A percentile compares a stretch with the other conserved stretches of the same genome.
Conservation (phyloP, 164 flowering plant genomes). For the Vitis vinifera region ASM3070453v1 NC_081811.1:7912501-7913000, state of each 20-base stretch:
- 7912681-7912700: constrained; percentile 91
- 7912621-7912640: constrained; percentile 89
- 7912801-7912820: constrained; percentile 77
- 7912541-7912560: constrained; percentile 64
- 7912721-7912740: constrained; percentile 85
- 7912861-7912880: constrained; percentile 76
- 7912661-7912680: constrained; percentile 82
- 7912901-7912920: constrained; percentile 45
- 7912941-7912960: constrained; percentile 61
- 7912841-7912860: constrained; percentile 75
- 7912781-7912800: constrained; percentile 54
- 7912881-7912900: constrained; percentile 50
- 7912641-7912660: constrained; percentile 90
- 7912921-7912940: constrained; percentile 69
- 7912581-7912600: constrained; percentile 71
- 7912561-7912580: constrained; percentile 85
- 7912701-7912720: constrained; percentile 78
- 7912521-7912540: constrained; percentile 84
- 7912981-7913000: constrained; percentile 62
- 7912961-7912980: constrained; percentile 88
- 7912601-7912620: constrained; percentile 86
- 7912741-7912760: constrained; percentile 88
- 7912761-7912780: constrained; percentile 84
- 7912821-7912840: constrained; percentile 70
- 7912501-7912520: constrained; percentile 86